Conservation (phyloP, 1,284 basidiomycete species). For the Irpex sp. region DNA sequence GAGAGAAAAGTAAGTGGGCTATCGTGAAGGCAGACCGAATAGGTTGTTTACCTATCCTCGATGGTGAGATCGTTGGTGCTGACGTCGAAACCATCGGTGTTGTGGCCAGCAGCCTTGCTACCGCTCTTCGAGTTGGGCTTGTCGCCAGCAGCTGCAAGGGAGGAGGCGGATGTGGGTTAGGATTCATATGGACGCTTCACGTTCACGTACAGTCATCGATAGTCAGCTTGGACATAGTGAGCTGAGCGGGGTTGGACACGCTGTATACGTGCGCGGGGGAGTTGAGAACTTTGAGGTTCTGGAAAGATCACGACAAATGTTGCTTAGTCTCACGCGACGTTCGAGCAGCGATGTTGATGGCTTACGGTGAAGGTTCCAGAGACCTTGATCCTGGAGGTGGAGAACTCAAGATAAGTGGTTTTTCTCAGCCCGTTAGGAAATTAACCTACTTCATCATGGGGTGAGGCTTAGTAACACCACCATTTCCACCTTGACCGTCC, state of each 20-base stretch:
- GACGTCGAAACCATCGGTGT: conserved; percentile 56
- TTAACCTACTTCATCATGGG: conserved; percentile 31
- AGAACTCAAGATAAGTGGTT: neutral
- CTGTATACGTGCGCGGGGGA: conserved; percentile 33
- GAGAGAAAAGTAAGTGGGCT: neutral
- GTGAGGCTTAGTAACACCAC: conserved; percentile 36
- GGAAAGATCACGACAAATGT: neutral
- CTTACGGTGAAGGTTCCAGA: conserved; percentile 46
- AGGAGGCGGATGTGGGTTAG: neutral
- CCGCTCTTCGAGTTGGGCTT: conserved; percentile 41
- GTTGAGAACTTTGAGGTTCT: conserved; percentile 36
- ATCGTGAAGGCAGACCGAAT: neutral
- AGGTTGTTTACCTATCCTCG: conserved; percentile 27
- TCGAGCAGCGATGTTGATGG: neutral
- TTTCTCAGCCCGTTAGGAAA: neutral
- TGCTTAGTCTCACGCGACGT: neutral
- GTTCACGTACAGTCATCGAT: conserved; percentile 34
- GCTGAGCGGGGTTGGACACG: conserved; percentile 29
- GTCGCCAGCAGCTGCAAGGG: conserved; percentile 31
- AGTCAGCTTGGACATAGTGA: conserved; percentile 29
- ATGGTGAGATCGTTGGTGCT: conserved; percentile 41
- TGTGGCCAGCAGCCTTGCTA: conserved; percentile 33
- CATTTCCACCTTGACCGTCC: conserved; percentile 37
- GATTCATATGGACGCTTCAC: neutral
- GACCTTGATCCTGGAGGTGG: conserved; percentile 41